Evolutionary conservation across 2,329 filamentous ascomycete genomes (phyloP).

Genomic region (Fusarium sp.): DNA sequence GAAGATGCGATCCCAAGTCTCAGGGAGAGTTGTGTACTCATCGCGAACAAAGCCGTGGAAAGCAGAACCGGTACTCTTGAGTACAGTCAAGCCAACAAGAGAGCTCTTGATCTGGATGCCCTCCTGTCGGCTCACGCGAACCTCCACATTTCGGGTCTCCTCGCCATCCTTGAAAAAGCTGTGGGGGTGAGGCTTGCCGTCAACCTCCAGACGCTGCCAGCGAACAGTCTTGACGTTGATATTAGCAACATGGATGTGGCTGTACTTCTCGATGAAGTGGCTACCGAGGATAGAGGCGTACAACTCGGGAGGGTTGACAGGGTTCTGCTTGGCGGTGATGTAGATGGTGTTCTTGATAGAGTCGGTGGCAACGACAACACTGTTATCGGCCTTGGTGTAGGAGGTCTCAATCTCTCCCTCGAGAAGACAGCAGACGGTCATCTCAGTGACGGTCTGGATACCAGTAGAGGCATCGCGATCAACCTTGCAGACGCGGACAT

Average conservation of each 20-base stretch:
- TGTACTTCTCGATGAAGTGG: constrained; percentile 90
- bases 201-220: constrained; percentile 89
- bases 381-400: constrained; percentile 95
- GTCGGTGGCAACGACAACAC: constrained; percentile 93
- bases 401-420: constrained; percentile 92
- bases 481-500: constrained; percentile 97
- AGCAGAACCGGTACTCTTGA: constrained; percentile 96
- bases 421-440: constrained; percentile 92
- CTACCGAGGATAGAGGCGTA: constrained; percentile 85
- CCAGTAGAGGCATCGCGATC: constrained; percentile 80
- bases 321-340: constrained; percentile 93
- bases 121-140: constrained; percentile 70
- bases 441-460: constrained; percentile 88
- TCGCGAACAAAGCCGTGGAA: constrained; percentile 96
- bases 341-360: constrained; percentile 98
- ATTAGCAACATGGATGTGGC: constrained; percentile 87
- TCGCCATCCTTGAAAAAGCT: constrained; percentile 91
- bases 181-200: constrained; percentile 92
- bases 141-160: constrained; percentile 87
- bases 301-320: constrained; percentile 91
- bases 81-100: constrained; percentile 83
- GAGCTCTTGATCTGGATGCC: constrained; percentile 82
- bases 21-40: constrained; percentile 89
- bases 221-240: constrained; percentile 85
- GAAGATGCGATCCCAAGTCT: constrained; percentile 95